Percentiles rank a stretch among this genome's conserved stretches.
Conservation (phyloP, 352 stramenopile species). For the Phytophthora europaea region DNA sequence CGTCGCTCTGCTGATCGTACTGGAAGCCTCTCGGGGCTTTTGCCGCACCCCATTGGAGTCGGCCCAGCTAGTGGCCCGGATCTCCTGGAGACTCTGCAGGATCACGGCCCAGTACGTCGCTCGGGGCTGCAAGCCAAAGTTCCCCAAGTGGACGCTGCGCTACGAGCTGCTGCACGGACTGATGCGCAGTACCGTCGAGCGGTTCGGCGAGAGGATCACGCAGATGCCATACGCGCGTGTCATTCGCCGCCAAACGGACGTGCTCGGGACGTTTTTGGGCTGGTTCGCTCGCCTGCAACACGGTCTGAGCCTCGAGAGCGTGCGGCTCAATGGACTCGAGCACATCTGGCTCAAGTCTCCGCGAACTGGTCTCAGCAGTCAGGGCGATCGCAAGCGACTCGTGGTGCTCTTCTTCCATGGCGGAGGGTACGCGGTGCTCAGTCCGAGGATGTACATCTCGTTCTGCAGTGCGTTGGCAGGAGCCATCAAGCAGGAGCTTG, state of each 20-base stretch:
- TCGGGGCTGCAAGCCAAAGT: slow-evolving; percentile 36
- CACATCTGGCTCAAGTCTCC: slow-evolving; percentile 56
- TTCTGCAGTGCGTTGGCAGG: slow-evolving; percentile 38
- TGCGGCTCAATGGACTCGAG: slow-evolving; percentile 51
- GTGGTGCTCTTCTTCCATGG: slow-evolving; percentile 70
- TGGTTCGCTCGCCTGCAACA: slow-evolving; percentile 36
- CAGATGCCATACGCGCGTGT: slow-evolving; percentile 40
- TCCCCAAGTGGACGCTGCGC: slow-evolving; percentile 47
- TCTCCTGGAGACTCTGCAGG: neutral
- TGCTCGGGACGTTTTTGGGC: slow-evolving; percentile 41
- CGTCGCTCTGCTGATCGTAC: slow-evolving; percentile 10
- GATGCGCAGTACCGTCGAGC: slow-evolving; percentile 28
- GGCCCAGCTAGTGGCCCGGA: neutral
- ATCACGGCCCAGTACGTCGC: slow-evolving; percentile 12
- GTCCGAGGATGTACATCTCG: slow-evolving; percentile 49
- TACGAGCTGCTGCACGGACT: slow-evolving; percentile 38
- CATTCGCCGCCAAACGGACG: slow-evolving; percentile 49
- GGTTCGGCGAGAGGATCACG: slow-evolving; percentile 35
- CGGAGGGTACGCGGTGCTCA: slow-evolving; percentile 56
- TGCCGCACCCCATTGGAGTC: slow-evolving; percentile 18
- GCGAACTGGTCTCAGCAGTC: neutral
- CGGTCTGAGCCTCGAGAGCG: slow-evolving; percentile 27
- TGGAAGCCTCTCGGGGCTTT: slow-evolving; percentile 19
- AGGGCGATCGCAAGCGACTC: slow-evolving; percentile 28
- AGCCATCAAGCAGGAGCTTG: slow-evolving; percentile 32